Percentiles rank a stretch among this genome's conserved stretches.
Evolutionary conservation across 1,284 basidiomycete species (phyloP).

Genomic region (Flammula alnicola): DNA sequence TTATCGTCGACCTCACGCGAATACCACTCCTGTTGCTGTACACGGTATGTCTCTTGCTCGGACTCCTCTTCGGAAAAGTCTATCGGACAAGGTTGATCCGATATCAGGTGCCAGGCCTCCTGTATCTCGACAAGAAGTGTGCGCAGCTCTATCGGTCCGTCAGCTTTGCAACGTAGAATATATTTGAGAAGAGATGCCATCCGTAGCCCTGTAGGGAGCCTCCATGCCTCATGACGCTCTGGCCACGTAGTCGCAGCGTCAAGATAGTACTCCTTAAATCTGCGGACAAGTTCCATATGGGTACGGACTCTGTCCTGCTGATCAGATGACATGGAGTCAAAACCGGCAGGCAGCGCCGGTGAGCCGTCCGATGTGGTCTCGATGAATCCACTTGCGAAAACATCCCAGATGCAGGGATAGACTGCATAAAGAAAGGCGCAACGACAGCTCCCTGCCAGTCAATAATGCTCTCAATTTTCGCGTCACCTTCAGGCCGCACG

Average conservation of each 20-base stretch:
- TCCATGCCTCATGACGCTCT: neutral
- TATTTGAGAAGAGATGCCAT: neutral
- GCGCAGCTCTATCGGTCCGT: neutral
- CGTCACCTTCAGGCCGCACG: neutral
- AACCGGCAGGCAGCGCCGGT: neutral
- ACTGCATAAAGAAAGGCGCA: neutral
- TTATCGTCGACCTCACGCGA: neutral
- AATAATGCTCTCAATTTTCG: neutral
- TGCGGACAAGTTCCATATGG: too few relatives aligned
- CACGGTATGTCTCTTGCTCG: neutral
- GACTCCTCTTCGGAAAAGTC: neutral
- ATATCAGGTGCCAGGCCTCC: neutral
- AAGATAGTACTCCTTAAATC: too few relatives aligned
- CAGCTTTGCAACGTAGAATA: neutral
- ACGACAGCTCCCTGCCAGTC: conserved; percentile 1
- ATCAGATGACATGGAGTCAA: neutral
- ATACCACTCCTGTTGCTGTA: neutral
- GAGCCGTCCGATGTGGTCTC: neutral
- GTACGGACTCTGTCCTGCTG: too few relatives aligned
- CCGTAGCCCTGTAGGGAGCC: neutral
- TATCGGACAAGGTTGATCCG: neutral
- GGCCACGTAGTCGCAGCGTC: neutral
- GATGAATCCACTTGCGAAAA: neutral
- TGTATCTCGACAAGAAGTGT: neutral
- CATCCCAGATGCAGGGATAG: neutral